Base-by-base conservation (phyloP, 805 yeast species). In the Wickerhamomyces rabaulensis region DNA sequence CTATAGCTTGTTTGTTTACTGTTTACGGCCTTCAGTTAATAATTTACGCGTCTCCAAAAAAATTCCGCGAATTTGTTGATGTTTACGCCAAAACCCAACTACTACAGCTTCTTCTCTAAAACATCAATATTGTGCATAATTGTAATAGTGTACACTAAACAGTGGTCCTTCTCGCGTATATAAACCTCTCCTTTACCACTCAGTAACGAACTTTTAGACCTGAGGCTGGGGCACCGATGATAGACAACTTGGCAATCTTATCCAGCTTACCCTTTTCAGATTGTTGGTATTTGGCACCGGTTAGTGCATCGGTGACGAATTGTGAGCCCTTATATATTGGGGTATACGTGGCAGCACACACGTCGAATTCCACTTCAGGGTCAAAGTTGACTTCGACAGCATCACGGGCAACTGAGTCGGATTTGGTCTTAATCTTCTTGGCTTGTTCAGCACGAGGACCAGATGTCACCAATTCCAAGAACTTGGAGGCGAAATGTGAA, bases 391-490 rank as follows among this genome's bases (percentile, higher is more conserved):
- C 80, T 61, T 89, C 94, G 51, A 91, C 74, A 3, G 94, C 90
- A 69, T 95, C 98, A 44, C 82, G 79, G 2, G 95, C 86, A 52
- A 84, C 70, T 1, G 85, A 68, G 57, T 91, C 97, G 13, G 97
- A 82, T 59, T 79, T 83, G 21, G 81, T 73, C 68, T 87, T 88
- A 57, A 91, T 78, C 68, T 87, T 89, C 52, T 75, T 79, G 6
- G 97, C 97, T 65, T 85, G 89, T 46, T 90, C 97, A 15, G 91
- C 90, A 65, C 90, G 84, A 41, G 90, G 75, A 16, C 97, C 97
- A 16, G 79, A 63, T 2, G 84, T 57, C 47, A 80, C 78, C 43
- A 90, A 75, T 58, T 79, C 75, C 62, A 94, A 75, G 62, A 87
- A 84, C 67, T 89, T 91, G 20, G 77, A 73, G 0, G 99, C 98